These are phyloP conservation scores for Paracoccidioides brasiliensis DNA, from an alignment of 2,329 filamentous ascomycete genomes.

Conservation along the genomic window DNA sequence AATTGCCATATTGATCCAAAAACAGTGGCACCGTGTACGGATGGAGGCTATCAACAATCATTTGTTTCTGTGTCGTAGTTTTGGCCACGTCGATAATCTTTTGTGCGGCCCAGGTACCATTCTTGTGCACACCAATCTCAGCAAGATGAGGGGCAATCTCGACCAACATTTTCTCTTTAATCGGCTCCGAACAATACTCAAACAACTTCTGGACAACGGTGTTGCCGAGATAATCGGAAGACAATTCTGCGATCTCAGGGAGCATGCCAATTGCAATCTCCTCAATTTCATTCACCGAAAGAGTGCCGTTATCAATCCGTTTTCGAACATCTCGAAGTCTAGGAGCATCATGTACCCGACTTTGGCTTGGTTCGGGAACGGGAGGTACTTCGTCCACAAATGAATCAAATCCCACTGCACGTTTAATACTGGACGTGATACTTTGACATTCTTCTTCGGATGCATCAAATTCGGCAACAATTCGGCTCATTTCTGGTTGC, in stretches of 20 bases:
- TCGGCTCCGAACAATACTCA: conserved; percentile 81
- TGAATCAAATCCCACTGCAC: conserved; percentile 58
- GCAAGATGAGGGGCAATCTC: conserved; percentile 85
- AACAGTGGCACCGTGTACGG: conserved; percentile 85
- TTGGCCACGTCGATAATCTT: conserved; percentile 98
- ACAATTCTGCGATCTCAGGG: conserved; percentile 85
- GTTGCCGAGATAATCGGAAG: conserved; percentile 94
- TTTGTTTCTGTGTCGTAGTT: conserved; percentile 63
- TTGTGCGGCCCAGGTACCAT: conserved; percentile 96
- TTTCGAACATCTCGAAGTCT: conserved; percentile 93
- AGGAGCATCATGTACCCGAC: conserved; percentile 81
- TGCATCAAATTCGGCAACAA: conserved; percentile 80
- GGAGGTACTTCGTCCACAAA: conserved; percentile 79
- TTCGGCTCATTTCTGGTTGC: conserved; percentile 67
- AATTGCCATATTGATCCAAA: conserved; percentile 96
- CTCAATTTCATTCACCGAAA: conserved; percentile 78
- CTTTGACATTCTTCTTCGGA: conserved; percentile 61
- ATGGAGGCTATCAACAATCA: conserved; percentile 73
- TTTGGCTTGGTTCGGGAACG: conserved; percentile 76
- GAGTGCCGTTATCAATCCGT: conserved; percentile 88
- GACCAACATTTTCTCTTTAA: conserved; percentile 80
- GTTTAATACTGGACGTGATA: conserved; percentile 61
- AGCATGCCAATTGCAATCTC: conserved; percentile 87
- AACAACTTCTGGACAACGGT: conserved; percentile 99
- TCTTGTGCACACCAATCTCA: conserved; percentile 97